These are phyloP conservation scores for Linderina pennispora DNA, from an alignment of 192 early-diverging fungal genomes.

Conservation along the genomic window DNA sequence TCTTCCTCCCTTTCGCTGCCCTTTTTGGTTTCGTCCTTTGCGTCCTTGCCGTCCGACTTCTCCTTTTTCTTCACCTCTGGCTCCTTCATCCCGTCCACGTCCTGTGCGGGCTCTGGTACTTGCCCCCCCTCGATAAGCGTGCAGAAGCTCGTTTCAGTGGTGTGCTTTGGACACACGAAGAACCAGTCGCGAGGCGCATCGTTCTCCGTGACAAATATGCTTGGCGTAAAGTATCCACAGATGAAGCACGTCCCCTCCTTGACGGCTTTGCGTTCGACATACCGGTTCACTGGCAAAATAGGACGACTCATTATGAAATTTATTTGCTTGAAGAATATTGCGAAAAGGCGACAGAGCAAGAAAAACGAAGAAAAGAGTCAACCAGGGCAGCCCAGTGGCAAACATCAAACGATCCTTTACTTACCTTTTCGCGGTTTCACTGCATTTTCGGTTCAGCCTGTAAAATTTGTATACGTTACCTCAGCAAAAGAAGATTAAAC, in stretches of 20 bases:
- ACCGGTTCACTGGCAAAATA: conserved; percentile 17
- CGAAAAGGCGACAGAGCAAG: background rate
- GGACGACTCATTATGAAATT: conserved; percentile 10
- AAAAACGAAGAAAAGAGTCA: background rate
- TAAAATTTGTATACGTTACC: too few species aligned
- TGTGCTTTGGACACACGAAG: conserved; percentile 19
- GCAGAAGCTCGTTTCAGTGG: conserved; percentile 7
- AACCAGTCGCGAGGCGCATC: conserved; percentile 22
- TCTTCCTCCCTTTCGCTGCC: too few species aligned
- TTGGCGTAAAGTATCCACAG: conserved; percentile 9
- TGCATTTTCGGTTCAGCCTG: too few species aligned
- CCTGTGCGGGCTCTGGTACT: too few species aligned
- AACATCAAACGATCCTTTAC: too few species aligned
- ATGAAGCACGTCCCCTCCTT: conserved; percentile 25
- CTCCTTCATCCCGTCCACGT: too few species aligned
- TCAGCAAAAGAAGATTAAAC: too few species aligned
- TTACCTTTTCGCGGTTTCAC: too few species aligned
- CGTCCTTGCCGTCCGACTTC: background rate
- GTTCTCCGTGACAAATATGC: conserved; percentile 14
- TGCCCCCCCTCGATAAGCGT: too few species aligned
- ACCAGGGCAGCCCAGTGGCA: too few species aligned
- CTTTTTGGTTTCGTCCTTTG: background rate
- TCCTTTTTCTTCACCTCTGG: background rate
- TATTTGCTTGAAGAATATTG: too few species aligned
- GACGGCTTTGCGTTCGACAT: conserved; percentile 15